These are phyloP conservation scores for Wickerhamomyces chambardii DNA, from an alignment of 805 yeast genomes.

Conservation along the genomic window DNA sequence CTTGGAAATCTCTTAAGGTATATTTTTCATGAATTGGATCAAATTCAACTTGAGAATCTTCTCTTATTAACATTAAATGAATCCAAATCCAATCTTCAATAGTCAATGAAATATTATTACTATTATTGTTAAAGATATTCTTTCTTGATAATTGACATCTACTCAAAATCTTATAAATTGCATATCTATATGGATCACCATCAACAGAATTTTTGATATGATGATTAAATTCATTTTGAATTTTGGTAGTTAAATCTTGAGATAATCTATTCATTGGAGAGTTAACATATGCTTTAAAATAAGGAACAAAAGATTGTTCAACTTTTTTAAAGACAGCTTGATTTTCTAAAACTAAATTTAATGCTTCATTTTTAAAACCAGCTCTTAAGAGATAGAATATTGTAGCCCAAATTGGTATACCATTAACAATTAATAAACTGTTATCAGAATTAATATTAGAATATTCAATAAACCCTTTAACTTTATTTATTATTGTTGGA, in stretches of 20 bases:
- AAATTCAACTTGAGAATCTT: slow-evolving; percentile 31
- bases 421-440: slow-evolving; percentile 63
- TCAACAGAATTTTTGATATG: slow-evolving; percentile 59
- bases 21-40: slow-evolving; percentile 63
- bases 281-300: slow-evolving; percentile 61
- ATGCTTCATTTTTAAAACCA: slow-evolving; percentile 74
- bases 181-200: slow-evolving; percentile 84
- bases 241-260: slow-evolving; percentile 55
- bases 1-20: slow-evolving; percentile 66
- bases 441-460: slow-evolving; percentile 33
- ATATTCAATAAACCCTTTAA: slow-evolving; percentile 49
- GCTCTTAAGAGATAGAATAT: slow-evolving; percentile 78
- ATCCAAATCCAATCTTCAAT: slow-evolving; percentile 98
- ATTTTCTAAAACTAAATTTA: slow-evolving; percentile 54
- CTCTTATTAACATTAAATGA: slow-evolving; percentile 70
- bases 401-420: slow-evolving; percentile 91
- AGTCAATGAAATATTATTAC: slow-evolving; percentile 59
- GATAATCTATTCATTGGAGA: slow-evolving; percentile 48
- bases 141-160: slow-evolving; percentile 67
- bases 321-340: slow-evolving; percentile 71
- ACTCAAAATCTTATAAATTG: slow-evolving; percentile 89
- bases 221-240: slow-evolving; percentile 77
- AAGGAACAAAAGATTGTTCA: slow-evolving; percentile 77
- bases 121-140: slow-evolving; percentile 56
- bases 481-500: slow-evolving; percentile 65